These are phyloP conservation scores for Amanita rimosa DNA, from an alignment of 768 basidiomycete genomes.

Conservation along the genomic window DNA sequence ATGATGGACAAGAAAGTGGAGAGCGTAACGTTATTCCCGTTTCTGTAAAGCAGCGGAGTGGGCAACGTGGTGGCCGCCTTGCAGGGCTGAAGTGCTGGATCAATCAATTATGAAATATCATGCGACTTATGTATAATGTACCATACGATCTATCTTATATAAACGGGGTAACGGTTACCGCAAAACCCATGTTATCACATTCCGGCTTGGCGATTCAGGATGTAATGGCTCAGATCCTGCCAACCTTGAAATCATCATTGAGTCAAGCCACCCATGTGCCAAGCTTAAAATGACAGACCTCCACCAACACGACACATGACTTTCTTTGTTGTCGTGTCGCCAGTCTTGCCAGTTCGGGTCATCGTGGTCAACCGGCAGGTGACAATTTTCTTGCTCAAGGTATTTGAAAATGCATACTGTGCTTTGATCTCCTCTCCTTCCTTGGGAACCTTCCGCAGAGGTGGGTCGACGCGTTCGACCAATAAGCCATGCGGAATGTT, in stretches of 20 bases:
- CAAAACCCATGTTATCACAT: constrained; percentile 21
- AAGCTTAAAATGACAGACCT: constrained; percentile 32
- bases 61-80: neutral
- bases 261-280: neutral
- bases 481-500: constrained; percentile 66
- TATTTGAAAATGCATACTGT: constrained; percentile 72
- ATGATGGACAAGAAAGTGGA: neutral
- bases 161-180: neutral
- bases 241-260: constrained; percentile 35
- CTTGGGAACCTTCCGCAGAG: constrained; percentile 48
- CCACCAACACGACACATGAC: constrained; percentile 89
- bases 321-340: constrained; percentile 55
- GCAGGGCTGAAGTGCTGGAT: neutral
- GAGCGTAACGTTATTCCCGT: neutral
- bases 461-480: constrained; percentile 75
- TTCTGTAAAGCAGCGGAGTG: neutral
- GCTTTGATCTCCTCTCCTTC: constrained; percentile 76
- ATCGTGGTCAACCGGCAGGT: constrained; percentile 74
- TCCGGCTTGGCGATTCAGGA: constrained; percentile 67
- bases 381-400: constrained; percentile 62
- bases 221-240: constrained; percentile 71
- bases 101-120: neutral
- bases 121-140: constrained; percentile 4
- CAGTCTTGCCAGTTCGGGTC: constrained; percentile 43
- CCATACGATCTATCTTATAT: too few species aligned